Base-by-base conservation (phyloP, 805 yeast genomes). In the Brettanomyces naardenensis region DNA sequence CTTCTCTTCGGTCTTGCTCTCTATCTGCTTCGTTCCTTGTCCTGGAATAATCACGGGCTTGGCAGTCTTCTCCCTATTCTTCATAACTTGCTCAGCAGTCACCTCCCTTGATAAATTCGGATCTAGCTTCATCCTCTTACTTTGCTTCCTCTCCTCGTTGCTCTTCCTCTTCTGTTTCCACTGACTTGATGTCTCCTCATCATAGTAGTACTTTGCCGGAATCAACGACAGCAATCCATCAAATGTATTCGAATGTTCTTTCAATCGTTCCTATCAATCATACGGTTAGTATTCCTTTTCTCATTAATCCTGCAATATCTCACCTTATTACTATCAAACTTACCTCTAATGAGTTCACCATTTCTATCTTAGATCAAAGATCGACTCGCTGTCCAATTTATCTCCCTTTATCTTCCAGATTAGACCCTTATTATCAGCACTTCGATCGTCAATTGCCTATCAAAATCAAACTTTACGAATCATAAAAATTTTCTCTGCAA, bases 131-230 rank as follows among this genome's bases (percentile, higher is more conserved):
- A 75, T 73, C 46, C 74, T 65, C 54, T 82, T 83, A 45, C 73
- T 77, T 37, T 64, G 68, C 46, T 68, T 74, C 17, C 68, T 59
- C 47, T 85, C 87, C 38, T 70, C 75, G 49, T 81, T 83, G 22
- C 76, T 60, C 61, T 79, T 74, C 65, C 87, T 86, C 64, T 78
- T 84, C 49, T 80, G 81, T 49, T 80, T 79, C 97, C 97, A 89
- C 61, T 90, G 97, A 37, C 80, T 80, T 50, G 81, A 78, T 2
- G 90, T 80, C 41, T 85, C 90, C 28, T 84, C 95, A 58, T 89
- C 96, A 56, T 85, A 88, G 58, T 90, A 90, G 54, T 82, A 88
- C 54, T 88, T 87, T 3, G 97, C 95, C 3, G 97, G 97, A 41
- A 90, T 89, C 58, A 90, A 66, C 17, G 96, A 86, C 42, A 90